These are phyloP conservation scores for Dissophora ornata DNA, from an alignment of 192 early-diverging fungal genomes.

Conservation along the genomic window DNA sequence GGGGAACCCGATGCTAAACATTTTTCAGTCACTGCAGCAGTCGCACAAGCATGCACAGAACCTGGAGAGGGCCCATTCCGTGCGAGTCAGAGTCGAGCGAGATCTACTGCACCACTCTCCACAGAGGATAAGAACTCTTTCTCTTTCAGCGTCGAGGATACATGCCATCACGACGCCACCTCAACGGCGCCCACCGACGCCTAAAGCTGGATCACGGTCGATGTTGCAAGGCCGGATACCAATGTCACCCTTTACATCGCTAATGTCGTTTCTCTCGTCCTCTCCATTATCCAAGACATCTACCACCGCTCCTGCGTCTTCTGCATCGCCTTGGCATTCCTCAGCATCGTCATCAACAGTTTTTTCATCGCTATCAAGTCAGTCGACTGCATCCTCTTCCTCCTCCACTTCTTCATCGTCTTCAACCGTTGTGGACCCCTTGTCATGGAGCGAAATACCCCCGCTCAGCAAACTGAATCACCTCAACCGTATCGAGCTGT, in stretches of 20 bases:
- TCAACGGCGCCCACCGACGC: neutral
- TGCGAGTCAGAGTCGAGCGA: constrained; percentile 18
- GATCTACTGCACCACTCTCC: constrained; percentile 34
- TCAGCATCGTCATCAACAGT: constrained; percentile 10
- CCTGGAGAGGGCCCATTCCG: constrained; percentile 14
- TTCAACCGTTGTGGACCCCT: no score
- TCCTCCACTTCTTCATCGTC: neutral
- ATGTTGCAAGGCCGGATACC: neutral
- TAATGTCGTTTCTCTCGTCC: constrained; percentile 27
- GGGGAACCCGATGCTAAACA: constrained; percentile 7
- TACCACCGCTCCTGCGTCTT: neutral
- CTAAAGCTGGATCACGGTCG: neutral
- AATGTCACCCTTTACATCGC: constrained; percentile 16
- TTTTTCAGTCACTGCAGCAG: constrained; percentile 31
- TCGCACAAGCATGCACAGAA: constrained; percentile 10
- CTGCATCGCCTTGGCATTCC: constrained; percentile 8
- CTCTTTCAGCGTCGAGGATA: constrained; percentile 25
- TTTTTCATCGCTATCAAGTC: constrained; percentile 13
- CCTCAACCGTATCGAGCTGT: constrained; percentile 27
- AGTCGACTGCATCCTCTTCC: neutral
- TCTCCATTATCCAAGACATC: constrained; percentile 10
- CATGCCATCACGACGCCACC: constrained; percentile 10
- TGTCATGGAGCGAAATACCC: constrained; percentile 1
- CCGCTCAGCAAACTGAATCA: constrained; percentile 11
- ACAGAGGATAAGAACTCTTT: constrained; percentile 13